Percentiles rank a stretch among this genome's conserved stretches.
phyloP scores from a whole-genome alignment of 768 basidiomycete genomes.

The Suillus americanus region DNA sequence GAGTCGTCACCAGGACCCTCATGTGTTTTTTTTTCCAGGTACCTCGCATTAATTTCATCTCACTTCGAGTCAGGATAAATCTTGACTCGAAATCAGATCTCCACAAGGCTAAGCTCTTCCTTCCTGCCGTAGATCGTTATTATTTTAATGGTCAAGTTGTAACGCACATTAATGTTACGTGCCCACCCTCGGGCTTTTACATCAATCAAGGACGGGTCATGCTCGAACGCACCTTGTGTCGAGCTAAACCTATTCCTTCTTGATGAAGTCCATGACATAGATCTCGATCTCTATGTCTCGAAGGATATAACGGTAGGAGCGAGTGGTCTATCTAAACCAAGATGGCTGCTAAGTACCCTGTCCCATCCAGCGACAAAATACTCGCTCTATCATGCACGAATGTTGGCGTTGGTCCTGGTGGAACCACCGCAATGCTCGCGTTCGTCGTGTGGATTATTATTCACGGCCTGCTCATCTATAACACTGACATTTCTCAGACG shows the following conservation, averaged over 20 bases:
- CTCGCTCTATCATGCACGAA: conserved; percentile 63
- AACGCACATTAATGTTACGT: conserved; percentile 3
- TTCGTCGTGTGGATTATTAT: conserved; percentile 36
- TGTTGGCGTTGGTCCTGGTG: conserved; percentile 81
- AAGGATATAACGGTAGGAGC: conserved; percentile 11
- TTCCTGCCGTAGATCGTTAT: conserved; percentile 3
- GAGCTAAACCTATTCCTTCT: conserved; percentile 1
- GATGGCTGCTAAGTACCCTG: conserved; percentile 33
- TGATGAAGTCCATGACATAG: not conserved
- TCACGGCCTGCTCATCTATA: conserved; percentile 6
- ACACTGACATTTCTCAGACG: conserved; percentile 36
- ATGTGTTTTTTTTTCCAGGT: conserved; percentile 1
- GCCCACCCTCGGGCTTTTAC: conserved; percentile 6
- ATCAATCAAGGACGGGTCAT: conserved; percentile 4
- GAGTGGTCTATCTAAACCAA: conserved; percentile 19
- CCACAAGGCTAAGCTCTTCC: conserved; percentile 2
- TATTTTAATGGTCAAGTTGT: not conserved
- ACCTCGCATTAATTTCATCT: conserved; percentile 4
- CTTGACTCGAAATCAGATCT: conserved; percentile 2
- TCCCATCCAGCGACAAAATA: conserved; percentile 43
- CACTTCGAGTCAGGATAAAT: not conserved
- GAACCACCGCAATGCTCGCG: conserved; percentile 83
- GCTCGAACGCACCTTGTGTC: not conserved
- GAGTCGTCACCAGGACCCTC: not conserved
- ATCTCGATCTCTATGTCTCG: not conserved